phyloP scores from a whole-genome alignment of 352 stramenopile genomes.

The Halophytophthora batemanensis region DNA sequence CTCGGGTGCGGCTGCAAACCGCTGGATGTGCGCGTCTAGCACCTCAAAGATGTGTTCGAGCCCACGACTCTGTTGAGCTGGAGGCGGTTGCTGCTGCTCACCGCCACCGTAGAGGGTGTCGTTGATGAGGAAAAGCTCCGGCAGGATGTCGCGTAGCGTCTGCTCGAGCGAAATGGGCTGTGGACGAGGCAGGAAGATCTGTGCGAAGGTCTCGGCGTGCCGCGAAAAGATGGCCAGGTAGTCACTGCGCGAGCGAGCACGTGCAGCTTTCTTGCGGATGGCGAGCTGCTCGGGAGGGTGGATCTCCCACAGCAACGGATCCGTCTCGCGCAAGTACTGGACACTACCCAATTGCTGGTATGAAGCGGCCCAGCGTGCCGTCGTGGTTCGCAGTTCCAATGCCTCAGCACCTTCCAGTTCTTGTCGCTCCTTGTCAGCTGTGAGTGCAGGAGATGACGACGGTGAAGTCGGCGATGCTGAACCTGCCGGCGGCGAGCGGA shows the following conservation, averaged over 20 bases:
- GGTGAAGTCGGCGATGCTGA: conserved; percentile 37
- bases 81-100: conserved; percentile 35
- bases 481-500: conserved; percentile 40
- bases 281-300: conserved; percentile 71
- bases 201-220: conserved; percentile 52
- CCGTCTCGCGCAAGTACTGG: conserved; percentile 75
- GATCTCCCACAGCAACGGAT: conserved; percentile 81
- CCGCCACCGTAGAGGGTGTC: conserved; percentile 70
- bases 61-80: conserved; percentile 36
- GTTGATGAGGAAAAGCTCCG: conserved; percentile 77
- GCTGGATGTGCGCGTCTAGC: conserved; percentile 65
- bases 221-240: conserved; percentile 72
- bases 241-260: conserved; percentile 47
- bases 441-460: conserved; percentile 8
- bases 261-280: conserved; percentile 65
- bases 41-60: conserved; percentile 84
- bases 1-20: conserved; percentile 55
- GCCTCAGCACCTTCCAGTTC: conserved; percentile 31
- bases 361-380: conserved; percentile 17
- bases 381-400: conserved; percentile 23
- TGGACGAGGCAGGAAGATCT: conserved; percentile 69
- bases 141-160: conserved; percentile 72
- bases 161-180: conserved; percentile 77
- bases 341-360: conserved; percentile 75
- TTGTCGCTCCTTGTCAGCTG: conserved; percentile 17